phyloP scores from a whole-genome alignment of 2,329 filamentous ascomycete genomes.

The Chrysoporthe austroafricana region DNA sequence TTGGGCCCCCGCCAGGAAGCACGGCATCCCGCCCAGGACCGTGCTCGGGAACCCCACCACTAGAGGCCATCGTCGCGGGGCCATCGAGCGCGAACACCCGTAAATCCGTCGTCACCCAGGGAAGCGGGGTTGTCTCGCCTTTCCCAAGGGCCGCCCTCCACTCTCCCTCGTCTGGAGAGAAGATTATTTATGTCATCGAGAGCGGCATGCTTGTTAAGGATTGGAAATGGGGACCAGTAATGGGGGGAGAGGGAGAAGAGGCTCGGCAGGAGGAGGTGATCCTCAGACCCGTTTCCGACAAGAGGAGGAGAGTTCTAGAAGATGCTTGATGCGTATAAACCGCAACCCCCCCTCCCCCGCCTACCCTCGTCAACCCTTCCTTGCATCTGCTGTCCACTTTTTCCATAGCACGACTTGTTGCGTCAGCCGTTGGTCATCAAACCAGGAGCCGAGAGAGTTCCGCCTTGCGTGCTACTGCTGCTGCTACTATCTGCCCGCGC shows the following conservation, averaged over 20 bases:
- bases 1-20: neutral
- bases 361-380: neutral
- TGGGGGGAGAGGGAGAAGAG: neutral
- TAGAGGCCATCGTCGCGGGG: too few species aligned
- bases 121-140: too few species aligned
- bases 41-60: too few species aligned
- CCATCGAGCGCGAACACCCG: too few species aligned
- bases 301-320: slow-evolving; percentile 9
- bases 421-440: slow-evolving; percentile 27
- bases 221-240: neutral
- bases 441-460: neutral
- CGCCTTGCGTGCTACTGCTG: neutral
- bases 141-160: too few species aligned
- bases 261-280: too few species aligned
- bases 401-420: neutral
- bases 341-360: neutral
- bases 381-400: slow-evolving; percentile 6
- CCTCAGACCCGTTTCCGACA: neutral
- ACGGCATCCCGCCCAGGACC: neutral
- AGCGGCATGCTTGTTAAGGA: neutral
- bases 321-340: slow-evolving; percentile 11
- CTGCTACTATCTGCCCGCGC: neutral
- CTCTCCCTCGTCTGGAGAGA: too few species aligned
- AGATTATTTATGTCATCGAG: neutral
- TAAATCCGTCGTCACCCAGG: too few species aligned